A percentile compares a stretch with the other conserved stretches of the same genome.
phyloP scores from a whole-genome alignment of 2,329 filamentous ascomycete genomes.

The Chaetomiaceae sp. region DNA sequence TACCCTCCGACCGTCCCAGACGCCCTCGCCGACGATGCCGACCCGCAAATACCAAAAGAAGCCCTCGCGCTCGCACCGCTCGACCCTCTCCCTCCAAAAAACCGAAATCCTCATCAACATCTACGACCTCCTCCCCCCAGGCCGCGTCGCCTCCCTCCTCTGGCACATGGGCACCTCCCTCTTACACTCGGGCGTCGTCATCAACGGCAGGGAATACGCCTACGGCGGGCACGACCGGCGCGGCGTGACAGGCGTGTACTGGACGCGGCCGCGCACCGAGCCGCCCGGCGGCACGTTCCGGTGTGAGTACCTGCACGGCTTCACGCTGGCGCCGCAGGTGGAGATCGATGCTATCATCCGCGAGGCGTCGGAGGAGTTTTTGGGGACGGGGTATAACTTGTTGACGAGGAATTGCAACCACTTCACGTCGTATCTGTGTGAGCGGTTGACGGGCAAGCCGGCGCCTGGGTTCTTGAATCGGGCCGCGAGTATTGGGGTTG shows the following conservation, averaged over 20 bases:
- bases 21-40: slow-evolving; percentile 34
- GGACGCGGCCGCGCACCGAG: slow-evolving; percentile 66
- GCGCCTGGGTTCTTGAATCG: slow-evolving; percentile 77
- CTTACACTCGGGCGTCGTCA: slow-evolving; percentile 77
- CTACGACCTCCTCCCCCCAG: slow-evolving; percentile 74
- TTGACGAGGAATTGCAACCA: slow-evolving; percentile 86
- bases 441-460: slow-evolving; percentile 64
- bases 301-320: slow-evolving; percentile 71
- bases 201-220: slow-evolving; percentile 76
- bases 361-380: slow-evolving; percentile 65
- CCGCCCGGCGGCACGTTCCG: slow-evolving; percentile 76
- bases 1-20: not conserved
- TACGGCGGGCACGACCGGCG: slow-evolving; percentile 75
- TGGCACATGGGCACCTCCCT: slow-evolving; percentile 76
- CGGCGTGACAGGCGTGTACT: slow-evolving; percentile 74
- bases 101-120: slow-evolving; percentile 73
- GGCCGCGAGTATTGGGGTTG: slow-evolving; percentile 77
- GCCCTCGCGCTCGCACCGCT: slow-evolving; percentile 49
- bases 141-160: slow-evolving; percentile 67
- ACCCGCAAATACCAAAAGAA: slow-evolving; percentile 39
- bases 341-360: slow-evolving; percentile 70
- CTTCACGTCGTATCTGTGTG: slow-evolving; percentile 73
- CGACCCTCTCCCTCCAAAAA: slow-evolving; percentile 64
- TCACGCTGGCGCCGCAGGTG: slow-evolving; percentile 62
- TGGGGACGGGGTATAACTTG: slow-evolving; percentile 74